Evolutionary conservation across 495 filamentous ascomycete species (phyloP), one percentile per base, ranked within the genome.

Genomic region (Daldinia vernicosa): DNA sequence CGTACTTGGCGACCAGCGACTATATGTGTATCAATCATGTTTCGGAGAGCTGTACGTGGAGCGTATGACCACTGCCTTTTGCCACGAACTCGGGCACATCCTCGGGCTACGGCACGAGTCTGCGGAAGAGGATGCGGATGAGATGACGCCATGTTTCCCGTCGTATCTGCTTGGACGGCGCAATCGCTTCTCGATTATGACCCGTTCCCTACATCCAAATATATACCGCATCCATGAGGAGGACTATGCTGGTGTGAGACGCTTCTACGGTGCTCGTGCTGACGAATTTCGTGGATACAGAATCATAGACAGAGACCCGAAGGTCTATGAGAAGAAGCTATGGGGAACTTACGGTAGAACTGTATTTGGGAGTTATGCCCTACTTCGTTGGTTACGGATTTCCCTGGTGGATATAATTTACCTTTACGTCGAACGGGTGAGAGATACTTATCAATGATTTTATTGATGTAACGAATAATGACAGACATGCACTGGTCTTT

Each of bases 181-280:
- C n/a, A 17, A 17, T 6, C 5, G 6, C 14, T 6, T n/a, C 14
- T 39, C 37, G 3, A 4, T 39, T 4, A 39, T 39, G 37, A n/a
- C 3, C 0, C 15, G 2, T 6, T n/a, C 0, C 37, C 4, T 15
- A 0, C 0, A 39, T 4, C 12, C 1, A 15, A 0, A 39, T 15
- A 3, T 39, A 39, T 39, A 39, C 37, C 15, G 2, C n/a, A 40
- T 40, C 39, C 15, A 6, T 6, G n/a, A 40, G 2, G 39, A 17
- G 15, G 39, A 40, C 39, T 40, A 40, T 7, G 39, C 3, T 1
- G n/a, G 39, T 6, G 6, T 2, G n/a, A 40, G 39, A 17, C 39
- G n/a, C 6, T 17, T 40, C n/a, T 40, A 40, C 6, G 2, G n/a
- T 7, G 39, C 39, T 7, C n/a, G 39, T 17, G 2, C 2, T 17